Evolutionary conservation across 768 basidiomycete genomes (phyloP).

Genomic region (Pleurotus tuber-regium): DNA sequence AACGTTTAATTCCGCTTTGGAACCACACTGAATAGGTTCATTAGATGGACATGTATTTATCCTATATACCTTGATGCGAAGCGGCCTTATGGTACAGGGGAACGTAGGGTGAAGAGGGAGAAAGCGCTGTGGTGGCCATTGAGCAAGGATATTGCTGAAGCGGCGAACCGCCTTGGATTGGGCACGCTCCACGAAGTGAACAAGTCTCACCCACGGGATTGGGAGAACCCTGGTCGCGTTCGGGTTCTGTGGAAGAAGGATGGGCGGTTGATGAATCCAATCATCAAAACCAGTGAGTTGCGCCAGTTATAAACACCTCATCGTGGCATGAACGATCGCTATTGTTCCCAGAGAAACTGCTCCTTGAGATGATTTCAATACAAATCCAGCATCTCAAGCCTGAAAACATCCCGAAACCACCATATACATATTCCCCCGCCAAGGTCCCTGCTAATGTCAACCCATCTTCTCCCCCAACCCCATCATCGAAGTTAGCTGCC

Average conservation of each 20-base stretch:
- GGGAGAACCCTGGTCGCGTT: slow-evolving; percentile 97
- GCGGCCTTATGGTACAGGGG: slow-evolving; percentile 78
- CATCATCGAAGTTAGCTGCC: slow-evolving; percentile 22
- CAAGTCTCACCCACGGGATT: slow-evolving; percentile 92
- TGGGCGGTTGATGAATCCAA: slow-evolving; percentile 57
- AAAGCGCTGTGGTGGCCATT: slow-evolving; percentile 94
- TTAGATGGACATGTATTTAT: slow-evolving; percentile 93
- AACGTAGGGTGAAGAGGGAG: slow-evolving; percentile 74
- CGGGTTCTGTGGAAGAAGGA: slow-evolving; percentile 91
- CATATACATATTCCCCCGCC: slow-evolving; percentile 42
- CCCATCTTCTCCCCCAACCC: slow-evolving; percentile 27
- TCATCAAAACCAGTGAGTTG: slow-evolving; percentile 73
- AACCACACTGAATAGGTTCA: slow-evolving; percentile 7
- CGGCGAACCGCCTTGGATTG: slow-evolving; percentile 72
- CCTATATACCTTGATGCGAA: slow-evolving; percentile 98
- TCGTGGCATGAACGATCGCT: background rate
- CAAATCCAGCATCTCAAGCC: slow-evolving; percentile 75
- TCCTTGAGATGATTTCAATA: slow-evolving; percentile 70
- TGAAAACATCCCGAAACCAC: slow-evolving; percentile 63
- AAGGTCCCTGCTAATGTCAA: slow-evolving; percentile 25
- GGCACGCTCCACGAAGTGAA: slow-evolving; percentile 84
- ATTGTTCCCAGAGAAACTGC: slow-evolving; percentile 63
- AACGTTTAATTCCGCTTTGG: slow-evolving; percentile 4
- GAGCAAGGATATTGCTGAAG: slow-evolving; percentile 89
- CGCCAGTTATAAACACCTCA: slow-evolving; percentile 1